Conservation (phyloP, 805 yeast genomes). For the Blastobotrys attinorum region DNA sequence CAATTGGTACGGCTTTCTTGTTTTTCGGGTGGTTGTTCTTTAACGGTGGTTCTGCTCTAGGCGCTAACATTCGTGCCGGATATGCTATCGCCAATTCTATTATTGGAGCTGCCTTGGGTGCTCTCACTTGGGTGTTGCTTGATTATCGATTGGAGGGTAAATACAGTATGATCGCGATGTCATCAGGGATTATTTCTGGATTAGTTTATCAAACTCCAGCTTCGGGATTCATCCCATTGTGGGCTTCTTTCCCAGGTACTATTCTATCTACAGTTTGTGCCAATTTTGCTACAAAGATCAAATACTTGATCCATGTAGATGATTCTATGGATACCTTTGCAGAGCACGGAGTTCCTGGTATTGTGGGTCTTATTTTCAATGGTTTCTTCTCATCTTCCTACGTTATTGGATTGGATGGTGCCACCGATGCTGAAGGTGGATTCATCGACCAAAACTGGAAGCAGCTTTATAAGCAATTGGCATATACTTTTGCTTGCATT, state of each 20-base stretch:
- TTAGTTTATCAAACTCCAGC: conserved; percentile 96
- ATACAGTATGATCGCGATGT: conserved; percentile 91
- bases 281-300: conserved; percentile 83
- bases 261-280: conserved; percentile 73
- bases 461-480: conserved; percentile 85
- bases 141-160: conserved; percentile 84
- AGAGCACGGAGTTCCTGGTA: conserved; percentile 98
- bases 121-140: conserved; percentile 81
- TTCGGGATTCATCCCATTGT: conserved; percentile 82
- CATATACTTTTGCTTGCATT: conserved; percentile 63
- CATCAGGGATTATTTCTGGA: conserved; percentile 94
- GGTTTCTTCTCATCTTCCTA: conserved; percentile 81
- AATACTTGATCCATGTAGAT: conserved; percentile 73
- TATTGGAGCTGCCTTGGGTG: conserved; percentile 83
- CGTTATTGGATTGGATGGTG: conserved; percentile 87
- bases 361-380: conserved; percentile 77
- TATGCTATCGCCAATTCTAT: conserved; percentile 91
- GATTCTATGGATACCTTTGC: conserved; percentile 93
- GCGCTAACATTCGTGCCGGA: conserved; percentile 75
- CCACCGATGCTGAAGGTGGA: conserved; percentile 79
- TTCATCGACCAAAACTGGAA: conserved; percentile 88
- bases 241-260: conserved; percentile 86
- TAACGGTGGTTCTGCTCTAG: conserved; percentile 82
- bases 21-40: conserved; percentile 97
- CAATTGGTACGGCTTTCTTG: conserved; percentile 76